These are phyloP conservation scores for Dissophora ornata DNA, from an alignment of 192 early-diverging fungal species.

Conservation along the genomic window DNA sequence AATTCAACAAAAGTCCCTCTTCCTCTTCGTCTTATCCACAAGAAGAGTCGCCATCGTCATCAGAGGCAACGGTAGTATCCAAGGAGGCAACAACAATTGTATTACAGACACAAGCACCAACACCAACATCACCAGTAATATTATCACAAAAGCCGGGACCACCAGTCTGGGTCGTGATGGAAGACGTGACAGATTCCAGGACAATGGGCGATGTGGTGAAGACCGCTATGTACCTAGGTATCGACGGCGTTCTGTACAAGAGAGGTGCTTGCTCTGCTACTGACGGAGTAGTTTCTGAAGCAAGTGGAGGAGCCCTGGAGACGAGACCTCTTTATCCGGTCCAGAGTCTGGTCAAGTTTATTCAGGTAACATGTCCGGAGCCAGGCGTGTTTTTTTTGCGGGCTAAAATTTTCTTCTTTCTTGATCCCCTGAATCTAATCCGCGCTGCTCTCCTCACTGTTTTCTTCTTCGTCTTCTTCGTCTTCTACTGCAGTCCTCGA, in stretches of 20 bases:
- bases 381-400: too few species aligned
- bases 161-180: constrained; percentile 62
- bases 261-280: constrained; percentile 59
- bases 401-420: background rate
- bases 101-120: background rate
- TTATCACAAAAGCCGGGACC: background rate
- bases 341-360: constrained; percentile 60
- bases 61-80: background rate
- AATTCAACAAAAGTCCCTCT: background rate
- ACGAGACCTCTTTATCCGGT: constrained; percentile 64
- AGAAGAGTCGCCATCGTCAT: background rate
- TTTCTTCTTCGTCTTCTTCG: background rate
- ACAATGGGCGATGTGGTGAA: constrained; percentile 74
- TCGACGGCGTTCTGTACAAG: constrained; percentile 70
- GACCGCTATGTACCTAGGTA: constrained; percentile 66
- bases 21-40: background rate
- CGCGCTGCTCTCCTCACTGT: background rate
- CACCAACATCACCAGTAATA: background rate
- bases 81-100: background rate
- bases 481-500: constrained; percentile 25
- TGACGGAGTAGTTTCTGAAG: constrained; percentile 64
- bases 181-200: constrained; percentile 58
- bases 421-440: background rate
- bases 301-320: constrained; percentile 75
- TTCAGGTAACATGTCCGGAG: constrained; percentile 52